Evolutionary conservation across 2,329 filamentous ascomycete genomes (phyloP), one percentile per base, ranked within the genome.

Genomic region (Fusarium temperatum): DNA sequence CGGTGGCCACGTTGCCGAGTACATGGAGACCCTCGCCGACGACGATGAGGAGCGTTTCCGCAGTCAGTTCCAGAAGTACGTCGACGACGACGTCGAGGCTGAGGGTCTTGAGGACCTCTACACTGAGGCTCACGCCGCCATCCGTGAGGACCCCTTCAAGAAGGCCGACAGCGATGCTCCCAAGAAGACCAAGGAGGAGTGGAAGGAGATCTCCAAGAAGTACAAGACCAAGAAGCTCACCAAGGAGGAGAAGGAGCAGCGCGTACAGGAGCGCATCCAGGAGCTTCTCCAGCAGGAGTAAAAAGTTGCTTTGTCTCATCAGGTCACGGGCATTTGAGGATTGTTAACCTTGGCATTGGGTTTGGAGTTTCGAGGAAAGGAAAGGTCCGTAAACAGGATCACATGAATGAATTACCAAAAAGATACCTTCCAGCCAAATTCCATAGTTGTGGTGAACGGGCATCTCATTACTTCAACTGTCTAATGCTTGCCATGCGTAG

Each of bases 41-140:
- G 96, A 99, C 84, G 96, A 99, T 84, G 96, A 99, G 93, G 96
- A 99, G 92, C 95, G 96, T 85, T 99, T 94, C 94, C 96, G 96
- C 91, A 92, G 91, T 81, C 96, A 99, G 90, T 99, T 99, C 93
- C 89, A 92, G 86, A 93, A 96, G 88, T 99, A 99, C 91, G 93
- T 98, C 80, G 96, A 99, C 78, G 94, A 97, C 83, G 96, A 98
- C 81, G 86, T 99, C 78, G 96, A 98, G 89, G 95, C 96, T 76
- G 96, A 98, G 82, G 94, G 93, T 81, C 91, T 99, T 70, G 96
- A 99, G 94, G 96, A 99, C 83, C 85, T 98, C 80, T 99, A 98
- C 91, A 85, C 89, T 73, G 94, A 98, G 84, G 96, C 95, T 76
- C 96, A 99, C 91, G 92, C 93, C 86, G 92, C 93, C 83, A 99